Evolutionary conservation across 1,284 basidiomycete genomes (phyloP).

Genomic region (Austropuccinia psidii): DNA sequence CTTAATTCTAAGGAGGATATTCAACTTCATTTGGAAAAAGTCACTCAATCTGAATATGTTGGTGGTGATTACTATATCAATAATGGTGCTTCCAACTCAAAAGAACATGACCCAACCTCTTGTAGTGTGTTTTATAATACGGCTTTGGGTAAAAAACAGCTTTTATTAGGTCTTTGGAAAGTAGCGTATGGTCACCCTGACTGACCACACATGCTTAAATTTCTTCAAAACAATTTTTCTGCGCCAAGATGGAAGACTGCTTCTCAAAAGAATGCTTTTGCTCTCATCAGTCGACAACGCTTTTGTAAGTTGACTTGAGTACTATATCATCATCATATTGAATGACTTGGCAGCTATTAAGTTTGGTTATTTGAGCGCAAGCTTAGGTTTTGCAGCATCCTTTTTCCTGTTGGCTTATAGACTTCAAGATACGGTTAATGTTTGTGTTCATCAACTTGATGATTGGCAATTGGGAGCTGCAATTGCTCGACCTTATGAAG

Average conservation of each 20-base stretch:
- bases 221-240: conserved; percentile 82
- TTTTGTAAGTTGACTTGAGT: conserved; percentile 67
- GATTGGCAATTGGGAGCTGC: conserved; percentile 87
- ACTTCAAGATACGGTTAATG: conserved; percentile 81
- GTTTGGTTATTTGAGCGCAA: background rate
- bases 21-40: conserved; percentile 71
- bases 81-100: conserved; percentile 37
- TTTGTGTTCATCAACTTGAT: conserved; percentile 76
- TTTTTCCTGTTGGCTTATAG: conserved; percentile 90
- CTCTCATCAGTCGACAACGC: conserved; percentile 79
- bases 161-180: conserved; percentile 89
- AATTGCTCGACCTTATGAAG: conserved; percentile 72
- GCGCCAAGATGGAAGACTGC: conserved; percentile 81
- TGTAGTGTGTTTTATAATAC: conserved; percentile 94
- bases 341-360: no score
- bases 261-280: conserved; percentile 93
- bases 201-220: conserved; percentile 79
- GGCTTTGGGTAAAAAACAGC: conserved; percentile 79
- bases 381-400: conserved; percentile 81
- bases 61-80: conserved; percentile 65
- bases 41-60: conserved; percentile 89
- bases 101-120: conserved; percentile 65
- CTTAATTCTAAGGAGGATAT: conserved; percentile 65
- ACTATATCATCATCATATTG: no score
- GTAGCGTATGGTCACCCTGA: conserved; percentile 92